These are phyloP conservation scores for Vitellaria paradoxa DNA, from an alignment of 179 eudicot genomes.

Conservation along the genomic window DNA sequence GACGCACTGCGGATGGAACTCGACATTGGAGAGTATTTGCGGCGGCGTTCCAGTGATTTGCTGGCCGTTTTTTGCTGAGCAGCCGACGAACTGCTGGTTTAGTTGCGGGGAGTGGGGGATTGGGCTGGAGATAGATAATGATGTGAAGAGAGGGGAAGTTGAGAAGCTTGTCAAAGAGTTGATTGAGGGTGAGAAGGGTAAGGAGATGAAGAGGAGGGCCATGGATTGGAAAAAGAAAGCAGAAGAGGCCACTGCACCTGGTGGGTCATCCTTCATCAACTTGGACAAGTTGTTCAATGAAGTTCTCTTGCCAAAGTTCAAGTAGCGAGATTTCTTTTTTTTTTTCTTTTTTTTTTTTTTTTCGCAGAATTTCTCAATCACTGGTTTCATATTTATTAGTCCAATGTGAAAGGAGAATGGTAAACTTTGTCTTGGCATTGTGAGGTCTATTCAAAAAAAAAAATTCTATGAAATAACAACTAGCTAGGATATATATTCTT, in stretches of 20 bases:
- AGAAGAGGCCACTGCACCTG: constrained; percentile 21
- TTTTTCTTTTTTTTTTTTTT: no score
- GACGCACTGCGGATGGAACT: constrained; percentile 32
- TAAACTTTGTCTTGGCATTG: no score
- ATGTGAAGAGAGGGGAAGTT: constrained; percentile 23
- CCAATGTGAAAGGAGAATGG: no score
- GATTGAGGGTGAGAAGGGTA: constrained; percentile 33
- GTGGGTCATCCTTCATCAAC: constrained; percentile 22
- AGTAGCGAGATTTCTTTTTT: no score
- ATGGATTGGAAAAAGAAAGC: constrained; percentile 31
- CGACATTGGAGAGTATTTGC: constrained; percentile 2
- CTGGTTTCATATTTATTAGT: no score
- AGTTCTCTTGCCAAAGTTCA: no score
- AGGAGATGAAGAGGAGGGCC: constrained; percentile 18
- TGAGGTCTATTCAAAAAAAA: no score
- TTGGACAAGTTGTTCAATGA: background rate
- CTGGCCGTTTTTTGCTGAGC: constrained; percentile 39
- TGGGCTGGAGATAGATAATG: constrained; percentile 29
- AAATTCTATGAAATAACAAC: no score
- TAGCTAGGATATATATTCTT: no score
- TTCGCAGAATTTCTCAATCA: no score
- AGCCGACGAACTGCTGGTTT: constrained; percentile 25
- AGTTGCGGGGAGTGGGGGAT: constrained; percentile 28
- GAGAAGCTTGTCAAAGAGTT: constrained; percentile 25
- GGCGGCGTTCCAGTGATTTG: constrained; percentile 17